Evolutionary conservation across 2,329 filamentous ascomycete genomes (phyloP), one percentile per base, ranked within the genome.

Genomic region (Fusarium devonianum): DNA sequence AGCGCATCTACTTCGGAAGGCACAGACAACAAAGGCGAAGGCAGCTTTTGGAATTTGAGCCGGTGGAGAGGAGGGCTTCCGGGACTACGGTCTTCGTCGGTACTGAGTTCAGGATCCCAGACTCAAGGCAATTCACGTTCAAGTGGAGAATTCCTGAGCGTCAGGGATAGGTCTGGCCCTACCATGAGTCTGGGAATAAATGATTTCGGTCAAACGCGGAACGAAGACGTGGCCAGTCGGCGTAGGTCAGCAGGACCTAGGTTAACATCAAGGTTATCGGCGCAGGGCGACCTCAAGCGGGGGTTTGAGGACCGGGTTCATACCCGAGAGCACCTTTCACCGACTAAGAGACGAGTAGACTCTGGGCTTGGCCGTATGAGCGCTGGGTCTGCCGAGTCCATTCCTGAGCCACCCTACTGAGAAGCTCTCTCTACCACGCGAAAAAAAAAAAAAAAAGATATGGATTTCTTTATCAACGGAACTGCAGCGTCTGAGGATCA

Each of bases 1-100:
- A 71, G 66, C 25, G 64, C 65, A 5, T 62, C 65, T 6, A 69
- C 70, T 12, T 55, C 66, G 1, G 68, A 75, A 12, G 66, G 74
- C 8, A 69, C 71, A 5, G 71, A 74, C 18, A 74, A 77, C 4
- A 75, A 75, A 4, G 74, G 72, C 3, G 71, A 75, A 7, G 67
- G 71, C 57, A 17, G 77, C 8, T 85, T 86, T 63, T 86, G 82
- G 83, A 84, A 81, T 51, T 64, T 83, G 14, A 77, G 75, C 25
- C 74, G 78, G 16, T 85, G 81, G 82, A 76, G 74, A 39, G 72
- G 73, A 5, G 59, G 62, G 3, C 69, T 78, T 4, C 67, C 75
- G 3, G 66, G 67, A 0, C 60, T 74, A 11, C 69, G 67, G 43
- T 62, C 69, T 41, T 64, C 66, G 11, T 62, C 56, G 1, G 65